Conservation (phyloP, 768 basidiomycete species). For the Termitomyces sp. region DNA sequence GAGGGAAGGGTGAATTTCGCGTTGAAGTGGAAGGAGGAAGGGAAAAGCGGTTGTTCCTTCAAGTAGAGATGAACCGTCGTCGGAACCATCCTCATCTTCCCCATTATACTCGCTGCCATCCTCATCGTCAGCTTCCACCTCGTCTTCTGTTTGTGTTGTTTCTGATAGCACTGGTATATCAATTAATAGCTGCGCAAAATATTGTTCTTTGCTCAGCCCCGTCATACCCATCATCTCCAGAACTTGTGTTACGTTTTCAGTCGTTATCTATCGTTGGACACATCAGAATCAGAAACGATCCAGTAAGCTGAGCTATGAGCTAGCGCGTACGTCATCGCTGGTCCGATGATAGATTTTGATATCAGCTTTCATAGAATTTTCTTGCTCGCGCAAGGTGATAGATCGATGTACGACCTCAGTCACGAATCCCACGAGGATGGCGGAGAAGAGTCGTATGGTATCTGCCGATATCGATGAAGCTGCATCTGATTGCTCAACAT, state of each 20-base stretch:
- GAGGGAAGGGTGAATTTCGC: constrained; percentile 20
- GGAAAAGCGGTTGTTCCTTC: constrained; percentile 9
- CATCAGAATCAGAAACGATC: background rate
- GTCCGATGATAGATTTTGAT: constrained; percentile 54
- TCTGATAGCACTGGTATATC: background rate
- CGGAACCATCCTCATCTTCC: constrained; percentile 9
- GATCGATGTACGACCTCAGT: constrained; percentile 43
- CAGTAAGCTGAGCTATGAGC: background rate
- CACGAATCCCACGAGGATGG: constrained; percentile 43
- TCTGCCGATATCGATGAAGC: constrained; percentile 39
- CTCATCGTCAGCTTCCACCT: constrained; percentile 7
- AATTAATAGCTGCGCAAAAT: constrained; percentile 31
- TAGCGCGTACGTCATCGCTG: constrained; percentile 32
- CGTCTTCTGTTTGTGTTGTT: constrained; percentile 1
- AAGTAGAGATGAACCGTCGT: background rate
- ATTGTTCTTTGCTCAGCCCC: constrained; percentile 28
- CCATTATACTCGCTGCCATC: background rate
- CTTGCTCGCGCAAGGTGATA: constrained; percentile 54
- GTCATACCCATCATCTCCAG: constrained; percentile 40
- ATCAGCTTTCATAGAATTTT: constrained; percentile 47
- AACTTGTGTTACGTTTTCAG: constrained; percentile 40
- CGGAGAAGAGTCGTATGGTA: constrained; percentile 40
- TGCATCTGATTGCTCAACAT: constrained; percentile 8
- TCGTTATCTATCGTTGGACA: constrained; percentile 29
- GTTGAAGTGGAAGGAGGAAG: constrained; percentile 15